Evolutionary conservation across 2,329 filamentous ascomycete genomes (phyloP), one percentile per base, ranked within the genome.

Genomic region (Fusarium sp.): DNA sequence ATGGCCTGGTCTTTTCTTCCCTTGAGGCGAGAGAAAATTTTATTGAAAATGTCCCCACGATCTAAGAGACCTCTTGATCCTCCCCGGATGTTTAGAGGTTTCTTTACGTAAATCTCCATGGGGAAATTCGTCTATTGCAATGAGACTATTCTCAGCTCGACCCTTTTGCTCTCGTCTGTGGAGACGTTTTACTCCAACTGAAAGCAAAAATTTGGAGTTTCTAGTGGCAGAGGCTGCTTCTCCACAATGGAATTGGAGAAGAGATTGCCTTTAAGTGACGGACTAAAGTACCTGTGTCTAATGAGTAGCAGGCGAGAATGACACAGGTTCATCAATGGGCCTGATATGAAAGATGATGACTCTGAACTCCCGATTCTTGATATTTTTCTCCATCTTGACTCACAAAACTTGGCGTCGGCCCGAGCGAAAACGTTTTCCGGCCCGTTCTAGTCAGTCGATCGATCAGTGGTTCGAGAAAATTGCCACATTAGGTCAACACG

Each of bases 41-140:
- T 34, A 40, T 14, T 22, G 10, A 39, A 28, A 14, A 31, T 22
- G 43, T 63, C 62, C 57, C 42, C 60, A 45, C 65, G 65, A 56
- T 69, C 36, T 34, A 11, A 42, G n/a, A n/a, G 24, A 13, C 15
- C 5, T 4, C 9, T 14, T 6, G n/a, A 8, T 7, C 13, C 17
- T 60, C 63, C 61, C 60, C 65, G 36, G 65, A 34, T 45, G 36
- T 19, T 44, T 28, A 53, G 24, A 43, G 7, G 11, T 11, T 42
- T 15, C 17, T 44, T 68, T 69, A 69, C 65, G 65, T 68, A 69
- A 69, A 66, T 57, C 46, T 69, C 65, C 65, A 69, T 62, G 65
- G 65, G 65, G 65, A 66, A 68, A 19, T 11, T n/a, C 19, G 21
- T 6, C 54, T 19, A 17, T 42, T 40, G 26, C 34, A 28, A 19